Evolutionary conservation across 1,284 basidiomycete species (phyloP).

Genomic region (Boletus chippewaensis): DNA sequence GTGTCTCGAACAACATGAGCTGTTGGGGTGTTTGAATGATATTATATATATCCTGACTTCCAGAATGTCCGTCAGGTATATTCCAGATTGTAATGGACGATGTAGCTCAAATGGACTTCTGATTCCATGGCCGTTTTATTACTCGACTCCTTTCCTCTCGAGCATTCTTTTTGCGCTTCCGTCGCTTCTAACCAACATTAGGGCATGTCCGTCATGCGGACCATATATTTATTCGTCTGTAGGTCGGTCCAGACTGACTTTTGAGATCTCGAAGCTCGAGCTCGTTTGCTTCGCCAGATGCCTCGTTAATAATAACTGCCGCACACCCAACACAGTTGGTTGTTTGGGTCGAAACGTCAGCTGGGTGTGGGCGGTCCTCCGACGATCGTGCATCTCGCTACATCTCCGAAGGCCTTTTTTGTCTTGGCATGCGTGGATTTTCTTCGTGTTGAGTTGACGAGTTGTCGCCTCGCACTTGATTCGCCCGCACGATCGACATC

Average conservation of each 20-base stretch:
- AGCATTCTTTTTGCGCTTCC: no score
- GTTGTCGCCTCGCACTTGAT: no score
- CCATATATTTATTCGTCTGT: neutral
- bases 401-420: neutral
- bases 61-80: neutral
- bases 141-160: neutral
- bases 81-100: neutral
- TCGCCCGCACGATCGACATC: no score
- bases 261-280: neutral
- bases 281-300: no score
- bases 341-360: no score
- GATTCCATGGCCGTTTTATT: neutral
- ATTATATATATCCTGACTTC: neutral
- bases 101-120: neutral
- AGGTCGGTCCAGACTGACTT: neutral
- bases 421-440: neutral
- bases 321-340: no score
- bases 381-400: no score
- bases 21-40: neutral
- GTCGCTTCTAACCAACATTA: neutral
- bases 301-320: no score
- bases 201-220: neutral
- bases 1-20: slow-evolving; percentile 2
- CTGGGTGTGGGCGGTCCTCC: no score
- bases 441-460: neutral